A percentile compares a stretch with the other conserved stretches of the same genome.
These are phyloP conservation scores for Saturnispora silvae DNA, from an alignment of 805 yeast genomes.

Conservation along the genomic window DNA sequence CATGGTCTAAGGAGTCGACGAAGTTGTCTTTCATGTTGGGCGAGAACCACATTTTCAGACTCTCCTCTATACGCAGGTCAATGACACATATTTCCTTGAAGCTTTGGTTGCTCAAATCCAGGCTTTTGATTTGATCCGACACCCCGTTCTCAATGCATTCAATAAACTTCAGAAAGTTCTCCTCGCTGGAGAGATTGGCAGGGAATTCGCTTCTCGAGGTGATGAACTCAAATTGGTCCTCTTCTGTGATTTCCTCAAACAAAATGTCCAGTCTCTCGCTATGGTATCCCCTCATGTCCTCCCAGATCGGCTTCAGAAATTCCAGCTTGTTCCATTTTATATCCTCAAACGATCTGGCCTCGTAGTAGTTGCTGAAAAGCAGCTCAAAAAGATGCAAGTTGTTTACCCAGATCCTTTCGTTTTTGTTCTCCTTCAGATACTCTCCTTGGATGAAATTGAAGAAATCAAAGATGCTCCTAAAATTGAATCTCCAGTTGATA, in stretches of 20 bases:
- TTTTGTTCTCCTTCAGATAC: constrained; percentile 13
- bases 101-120: constrained; percentile 20
- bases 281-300: constrained; percentile 6
- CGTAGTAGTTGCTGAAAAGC: constrained; percentile 17
- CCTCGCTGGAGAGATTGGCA: constrained; percentile 4
- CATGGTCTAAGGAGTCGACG: constrained; percentile 33
- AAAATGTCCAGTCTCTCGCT: constrained; percentile 13
- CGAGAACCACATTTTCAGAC: constrained; percentile 25
- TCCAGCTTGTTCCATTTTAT: constrained; percentile 8
- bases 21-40: constrained; percentile 34
- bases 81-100: constrained; percentile 36
- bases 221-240: constrained; percentile 19
- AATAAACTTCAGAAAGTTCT: constrained; percentile 11
- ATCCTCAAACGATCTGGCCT: constrained; percentile 4
- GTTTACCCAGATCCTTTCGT: constrained; percentile 20
- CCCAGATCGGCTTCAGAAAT: constrained; percentile 20
- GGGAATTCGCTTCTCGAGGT: constrained; percentile 9
- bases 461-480: constrained; percentile 21
- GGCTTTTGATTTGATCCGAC: constrained; percentile 14
- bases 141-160: constrained; percentile 13
- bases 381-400: constrained; percentile 22
- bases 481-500: constrained; percentile 23
- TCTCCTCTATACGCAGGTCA: constrained; percentile 21
- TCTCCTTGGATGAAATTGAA: constrained; percentile 21
- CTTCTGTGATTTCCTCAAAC: constrained; percentile 15